Evolutionary conservation across 495 filamentous ascomycete species (phyloP).

Genomic region (Lepidopterella palustris): DNA sequence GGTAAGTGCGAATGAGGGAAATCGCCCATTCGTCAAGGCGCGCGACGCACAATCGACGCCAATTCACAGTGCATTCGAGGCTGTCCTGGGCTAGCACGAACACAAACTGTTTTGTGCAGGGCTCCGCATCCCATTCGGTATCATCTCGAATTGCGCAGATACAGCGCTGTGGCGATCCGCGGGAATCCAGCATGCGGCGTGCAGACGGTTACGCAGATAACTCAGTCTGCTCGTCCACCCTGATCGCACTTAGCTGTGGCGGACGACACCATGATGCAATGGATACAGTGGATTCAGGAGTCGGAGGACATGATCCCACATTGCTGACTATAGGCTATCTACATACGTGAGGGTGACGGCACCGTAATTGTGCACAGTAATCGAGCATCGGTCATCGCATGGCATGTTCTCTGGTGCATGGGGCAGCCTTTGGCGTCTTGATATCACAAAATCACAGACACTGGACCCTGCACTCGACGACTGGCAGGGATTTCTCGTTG

Average conservation of each 20-base stretch:
- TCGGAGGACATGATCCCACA: too few relatives aligned
- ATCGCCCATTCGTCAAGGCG: neutral
- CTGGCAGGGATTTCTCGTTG: neutral
- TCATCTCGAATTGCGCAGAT: neutral
- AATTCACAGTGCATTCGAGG: neutral
- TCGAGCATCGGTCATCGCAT: too few relatives aligned
- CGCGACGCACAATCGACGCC: neutral
- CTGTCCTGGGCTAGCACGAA: neutral
- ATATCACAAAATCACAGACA: neutral
- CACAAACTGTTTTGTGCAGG: neutral
- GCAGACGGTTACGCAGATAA: neutral
- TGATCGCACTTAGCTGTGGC: neutral
- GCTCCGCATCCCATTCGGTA: slow-evolving; percentile 1
- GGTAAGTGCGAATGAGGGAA: slow-evolving; percentile 1
- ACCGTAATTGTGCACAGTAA: too few relatives aligned
- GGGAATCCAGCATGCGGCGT: neutral
- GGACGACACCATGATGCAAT: neutral
- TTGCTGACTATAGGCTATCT: too few relatives aligned
- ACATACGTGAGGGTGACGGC: too few relatives aligned
- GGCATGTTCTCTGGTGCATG: too few relatives aligned
- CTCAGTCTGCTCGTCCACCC: neutral
- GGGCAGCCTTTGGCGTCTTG: neutral
- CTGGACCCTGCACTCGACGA: neutral
- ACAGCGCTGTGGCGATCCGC: neutral
- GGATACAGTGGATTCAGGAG: neutral